Conservation (phyloP, 2,329 filamentous ascomycete genomes). For the Xenoacremonium recifei region DNA sequence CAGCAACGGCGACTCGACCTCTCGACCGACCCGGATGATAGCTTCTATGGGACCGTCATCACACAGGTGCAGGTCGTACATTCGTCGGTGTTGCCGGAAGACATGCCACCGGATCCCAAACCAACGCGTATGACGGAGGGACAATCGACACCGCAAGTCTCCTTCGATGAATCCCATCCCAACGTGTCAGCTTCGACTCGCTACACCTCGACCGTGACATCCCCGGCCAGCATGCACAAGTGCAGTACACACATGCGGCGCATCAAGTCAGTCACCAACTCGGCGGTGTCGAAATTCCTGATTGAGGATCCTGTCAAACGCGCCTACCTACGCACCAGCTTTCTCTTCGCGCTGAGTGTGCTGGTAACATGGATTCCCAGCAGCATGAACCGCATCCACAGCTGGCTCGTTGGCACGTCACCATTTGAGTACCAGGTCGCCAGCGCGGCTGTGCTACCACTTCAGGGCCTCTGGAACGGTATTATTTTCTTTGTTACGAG, state of each 20-base stretch:
- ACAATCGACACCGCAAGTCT: conserved; percentile 18
- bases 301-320: conserved; percentile 56
- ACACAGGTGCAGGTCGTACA: conserved; percentile 50
- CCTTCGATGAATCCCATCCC: conserved; percentile 19
- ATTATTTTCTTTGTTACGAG: conserved; percentile 73
- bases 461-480: conserved; percentile 80
- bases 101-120: too few relatives aligned
- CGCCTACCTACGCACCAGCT: conserved; percentile 59
- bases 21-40: conserved; percentile 27
- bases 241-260: conserved; percentile 14
- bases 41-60: conserved; percentile 50
- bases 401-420: conserved; percentile 52
- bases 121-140: conserved; percentile 22
- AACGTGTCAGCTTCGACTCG: conserved; percentile 21
- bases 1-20: conserved; percentile 23
- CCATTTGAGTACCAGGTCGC: conserved; percentile 67
- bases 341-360: conserved; percentile 60
- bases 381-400: conserved; percentile 72
- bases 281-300: conserved; percentile 34
- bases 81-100: too few relatives aligned
- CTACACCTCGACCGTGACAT: conserved; percentile 34
- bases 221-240: conserved; percentile 10
- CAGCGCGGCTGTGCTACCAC: conserved; percentile 68
- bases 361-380: conserved; percentile 64
- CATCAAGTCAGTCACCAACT: conserved; percentile 21